phyloP scores from a whole-genome alignment of 2,329 filamentous ascomycete species.

The Pseudogymnoascus sp. region DNA sequence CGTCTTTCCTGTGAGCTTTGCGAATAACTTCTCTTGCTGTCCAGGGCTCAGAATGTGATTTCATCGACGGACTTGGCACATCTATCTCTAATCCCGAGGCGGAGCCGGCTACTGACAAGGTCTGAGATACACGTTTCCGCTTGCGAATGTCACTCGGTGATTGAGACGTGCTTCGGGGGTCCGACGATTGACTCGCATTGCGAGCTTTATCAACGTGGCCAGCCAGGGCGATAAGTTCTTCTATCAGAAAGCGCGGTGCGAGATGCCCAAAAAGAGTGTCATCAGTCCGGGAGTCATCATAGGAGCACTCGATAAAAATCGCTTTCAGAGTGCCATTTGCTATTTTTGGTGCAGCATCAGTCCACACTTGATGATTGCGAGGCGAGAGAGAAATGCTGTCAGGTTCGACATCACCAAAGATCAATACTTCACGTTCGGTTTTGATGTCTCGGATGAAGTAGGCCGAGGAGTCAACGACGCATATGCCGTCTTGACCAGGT shows the following conservation, averaged over 20 bases:
- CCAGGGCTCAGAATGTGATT: neutral
- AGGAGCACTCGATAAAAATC: constrained; percentile 95
- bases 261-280: constrained; percentile 82
- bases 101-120: constrained; percentile 15
- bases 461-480: constrained; percentile 80
- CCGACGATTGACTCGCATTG: constrained; percentile 7
- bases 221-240: constrained; percentile 68
- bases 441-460: constrained; percentile 79
- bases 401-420: constrained; percentile 94
- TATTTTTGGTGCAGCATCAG: constrained; percentile 80
- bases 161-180: neutral
- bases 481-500: constrained; percentile 39
- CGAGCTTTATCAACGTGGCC: constrained; percentile 20
- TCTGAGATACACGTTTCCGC: constrained; percentile 47
- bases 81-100: constrained; percentile 15
- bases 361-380: constrained; percentile 77
- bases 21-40: neutral
- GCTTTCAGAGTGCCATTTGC: constrained; percentile 62
- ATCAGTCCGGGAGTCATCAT: constrained; percentile 70
- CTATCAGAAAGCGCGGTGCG: constrained; percentile 71
- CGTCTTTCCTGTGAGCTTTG: neutral
- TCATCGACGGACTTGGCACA: constrained; percentile 9
- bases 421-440: constrained; percentile 70
- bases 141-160: constrained; percentile 34
- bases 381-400: constrained; percentile 77